Evolutionary conservation across 2,329 filamentous ascomycete species (phyloP).

Genomic region (Polytolypa hystricis): DNA sequence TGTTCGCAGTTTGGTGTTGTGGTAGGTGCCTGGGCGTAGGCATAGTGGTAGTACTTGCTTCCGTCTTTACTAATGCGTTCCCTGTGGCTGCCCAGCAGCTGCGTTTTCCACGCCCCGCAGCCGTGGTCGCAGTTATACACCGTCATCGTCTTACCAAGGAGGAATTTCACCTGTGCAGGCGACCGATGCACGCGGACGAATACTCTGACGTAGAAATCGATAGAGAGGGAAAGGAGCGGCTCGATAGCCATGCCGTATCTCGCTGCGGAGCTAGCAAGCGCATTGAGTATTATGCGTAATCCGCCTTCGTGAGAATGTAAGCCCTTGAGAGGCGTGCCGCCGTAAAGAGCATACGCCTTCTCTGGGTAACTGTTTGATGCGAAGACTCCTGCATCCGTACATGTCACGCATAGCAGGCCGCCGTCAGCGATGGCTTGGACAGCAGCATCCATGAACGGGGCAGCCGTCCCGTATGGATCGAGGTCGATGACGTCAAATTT

Average conservation of each 20-base stretch:
- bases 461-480: constrained; percentile 89
- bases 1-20: constrained; percentile 61
- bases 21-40: constrained; percentile 59
- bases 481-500: constrained; percentile 92
- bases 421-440: constrained; percentile 80
- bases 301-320: constrained; percentile 80
- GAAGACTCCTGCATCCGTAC: constrained; percentile 91
- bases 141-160: constrained; percentile 83
- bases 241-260: constrained; percentile 82
- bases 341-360: constrained; percentile 89
- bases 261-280: constrained; percentile 67
- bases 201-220: constrained; percentile 87
- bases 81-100: constrained; percentile 62
- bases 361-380: constrained; percentile 89
- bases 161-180: constrained; percentile 77
- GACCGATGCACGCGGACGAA: constrained; percentile 76
- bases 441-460: constrained; percentile 82
- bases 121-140: constrained; percentile 84
- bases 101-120: constrained; percentile 83
- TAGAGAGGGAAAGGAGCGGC: constrained; percentile 81
- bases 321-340: constrained; percentile 77
- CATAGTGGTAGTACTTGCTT: constrained; percentile 64
- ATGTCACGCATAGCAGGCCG: constrained; percentile 86
- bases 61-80: constrained; percentile 59
- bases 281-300: constrained; percentile 72